These are phyloP conservation scores for Zymoseptoria brevis DNA, from an alignment of 2,329 filamentous ascomycete species.

Conservation along the genomic window DNA sequence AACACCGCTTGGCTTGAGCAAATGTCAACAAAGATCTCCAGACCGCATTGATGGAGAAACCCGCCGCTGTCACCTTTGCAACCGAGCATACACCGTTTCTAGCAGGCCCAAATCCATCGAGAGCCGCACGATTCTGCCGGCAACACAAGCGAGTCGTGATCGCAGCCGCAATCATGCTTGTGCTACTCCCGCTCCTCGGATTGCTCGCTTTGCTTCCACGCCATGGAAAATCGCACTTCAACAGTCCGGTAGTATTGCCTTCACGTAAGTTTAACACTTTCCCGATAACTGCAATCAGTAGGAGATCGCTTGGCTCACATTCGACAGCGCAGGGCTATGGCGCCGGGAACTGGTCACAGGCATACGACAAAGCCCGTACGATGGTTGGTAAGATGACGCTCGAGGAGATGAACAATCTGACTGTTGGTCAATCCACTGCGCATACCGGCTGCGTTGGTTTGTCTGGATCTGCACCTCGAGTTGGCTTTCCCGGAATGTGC, in stretches of 20 bases:
- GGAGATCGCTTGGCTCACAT: not conserved
- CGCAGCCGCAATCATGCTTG: conserved; percentile 15
- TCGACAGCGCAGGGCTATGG: conserved; percentile 24
- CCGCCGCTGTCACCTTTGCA: conserved; percentile 2
- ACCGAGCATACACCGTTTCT: conserved; percentile 9
- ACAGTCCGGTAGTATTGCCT: conserved; percentile 24
- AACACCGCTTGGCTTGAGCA: not conserved
- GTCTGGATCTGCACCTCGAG: conserved; percentile 27
- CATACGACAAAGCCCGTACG: conserved; percentile 26
- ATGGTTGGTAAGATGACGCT: conserved; percentile 30
- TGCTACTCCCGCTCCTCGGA: conserved; percentile 24
- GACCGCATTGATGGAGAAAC: conserved; percentile 13
- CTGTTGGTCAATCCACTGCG: conserved; percentile 24
- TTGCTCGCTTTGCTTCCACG: conserved; percentile 22
- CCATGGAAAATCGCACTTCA: conserved; percentile 20
- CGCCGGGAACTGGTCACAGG: conserved; percentile 26
- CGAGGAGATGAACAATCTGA: conserved; percentile 33
- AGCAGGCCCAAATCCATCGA: conserved; percentile 2
- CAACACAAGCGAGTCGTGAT: conserved; percentile 20
- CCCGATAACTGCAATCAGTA: not conserved
- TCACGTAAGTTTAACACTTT: conserved; percentile 16
- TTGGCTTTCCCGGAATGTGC: conserved; percentile 36
- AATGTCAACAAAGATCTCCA: not conserved
- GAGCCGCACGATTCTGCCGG: conserved; percentile 14
- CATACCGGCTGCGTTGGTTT: conserved; percentile 32